phyloP scores from a whole-genome alignment of 768 basidiomycete species.

The Mycena galopus region DNA sequence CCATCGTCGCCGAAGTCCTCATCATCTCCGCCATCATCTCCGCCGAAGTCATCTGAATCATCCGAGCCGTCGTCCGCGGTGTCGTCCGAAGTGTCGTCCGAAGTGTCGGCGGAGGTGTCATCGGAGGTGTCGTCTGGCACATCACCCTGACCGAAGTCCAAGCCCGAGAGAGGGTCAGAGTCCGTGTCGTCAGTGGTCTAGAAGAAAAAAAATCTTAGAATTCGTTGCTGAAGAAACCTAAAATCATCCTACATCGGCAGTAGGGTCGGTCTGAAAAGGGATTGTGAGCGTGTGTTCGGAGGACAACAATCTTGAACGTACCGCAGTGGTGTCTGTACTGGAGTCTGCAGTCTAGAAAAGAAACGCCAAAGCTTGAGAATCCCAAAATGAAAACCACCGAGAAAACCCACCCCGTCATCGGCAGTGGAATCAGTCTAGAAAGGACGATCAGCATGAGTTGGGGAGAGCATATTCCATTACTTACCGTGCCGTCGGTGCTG shows the following conservation, averaged over 20 bases:
- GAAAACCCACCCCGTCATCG: too few species aligned
- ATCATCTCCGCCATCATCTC: not conserved
- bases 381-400: too few species aligned
- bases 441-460: not conserved
- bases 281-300: not conserved
- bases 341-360: not conserved
- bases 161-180: not conserved
- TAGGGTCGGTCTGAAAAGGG: not conserved
- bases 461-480: not conserved
- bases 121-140: not conserved
- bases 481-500: not conserved
- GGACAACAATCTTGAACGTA: not conserved
- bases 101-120: not conserved
- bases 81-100: too few species aligned
- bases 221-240: not conserved
- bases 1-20: too few species aligned
- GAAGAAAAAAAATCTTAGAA: not conserved
- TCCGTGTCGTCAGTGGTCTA: conserved; percentile 1
- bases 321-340: not conserved
- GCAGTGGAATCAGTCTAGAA: not conserved
- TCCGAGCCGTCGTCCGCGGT: not conserved
- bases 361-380: not conserved
- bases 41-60: not conserved
- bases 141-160: not conserved
- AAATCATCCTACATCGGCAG: not conserved